These are phyloP conservation scores for Fraxinus sp. DNA, from an alignment of 305 asterid genomes.

Conservation along the genomic window DNA sequence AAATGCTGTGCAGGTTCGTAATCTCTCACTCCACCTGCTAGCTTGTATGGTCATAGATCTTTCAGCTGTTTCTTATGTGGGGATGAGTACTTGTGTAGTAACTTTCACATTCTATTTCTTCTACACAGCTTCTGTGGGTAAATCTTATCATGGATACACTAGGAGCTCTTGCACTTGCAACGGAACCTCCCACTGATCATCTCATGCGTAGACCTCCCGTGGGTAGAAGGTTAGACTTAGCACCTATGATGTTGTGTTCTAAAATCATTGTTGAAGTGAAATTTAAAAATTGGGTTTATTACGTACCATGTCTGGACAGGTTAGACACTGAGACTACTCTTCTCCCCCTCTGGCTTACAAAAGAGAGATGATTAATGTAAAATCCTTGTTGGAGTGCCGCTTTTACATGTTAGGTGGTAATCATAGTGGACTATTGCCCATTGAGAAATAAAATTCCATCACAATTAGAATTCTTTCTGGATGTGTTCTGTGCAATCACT, in stretches of 20 bases:
- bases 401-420: background rate
- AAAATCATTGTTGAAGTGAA: background rate
- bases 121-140: conserved; percentile 93
- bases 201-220: conserved; percentile 87
- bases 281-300: background rate
- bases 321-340: background rate
- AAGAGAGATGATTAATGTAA: background rate
- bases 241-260: background rate
- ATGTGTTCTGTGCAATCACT: background rate
- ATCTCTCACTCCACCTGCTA: conserved; percentile 12
- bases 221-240: conserved; percentile 76
- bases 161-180: conserved; percentile 97
- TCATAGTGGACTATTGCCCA: background rate
- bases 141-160: conserved; percentile 97
- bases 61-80: background rate
- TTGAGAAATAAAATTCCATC: background rate
- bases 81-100: background rate
- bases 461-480: background rate
- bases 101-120: conserved; percentile 7
- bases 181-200: conserved; percentile 94
- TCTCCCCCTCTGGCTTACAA: background rate
- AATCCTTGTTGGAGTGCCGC: background rate
- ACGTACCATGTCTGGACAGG: background rate
- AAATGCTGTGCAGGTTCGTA: conserved; percentile 89
- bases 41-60: background rate